phyloP scores from a whole-genome alignment of 1,284 basidiomycete species.

The Peniophora sp. region DNA sequence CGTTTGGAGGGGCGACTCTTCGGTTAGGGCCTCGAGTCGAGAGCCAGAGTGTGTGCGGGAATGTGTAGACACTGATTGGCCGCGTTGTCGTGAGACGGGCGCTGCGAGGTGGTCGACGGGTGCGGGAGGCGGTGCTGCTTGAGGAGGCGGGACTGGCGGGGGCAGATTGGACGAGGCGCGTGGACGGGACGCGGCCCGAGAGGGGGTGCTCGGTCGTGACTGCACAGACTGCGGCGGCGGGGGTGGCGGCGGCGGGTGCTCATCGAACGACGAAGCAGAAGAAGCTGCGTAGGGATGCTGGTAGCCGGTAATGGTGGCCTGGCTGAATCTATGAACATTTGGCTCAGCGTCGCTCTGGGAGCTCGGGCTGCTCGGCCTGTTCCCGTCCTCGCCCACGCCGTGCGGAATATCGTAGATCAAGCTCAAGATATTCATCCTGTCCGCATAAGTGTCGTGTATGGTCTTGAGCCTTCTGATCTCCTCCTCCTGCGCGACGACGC shows the following conservation, averaged over 20 bases:
- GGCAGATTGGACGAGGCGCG: conserved; percentile 54
- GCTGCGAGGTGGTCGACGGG: conserved; percentile 27
- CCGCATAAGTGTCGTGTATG: conserved; percentile 86
- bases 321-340: not conserved
- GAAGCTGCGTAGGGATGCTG: conserved; percentile 10
- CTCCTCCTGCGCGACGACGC: conserved; percentile 78
- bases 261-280: conserved; percentile 11
- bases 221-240: conserved; percentile 13
- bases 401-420: conserved; percentile 74
- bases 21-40: conserved; percentile 50
- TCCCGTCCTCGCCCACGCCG: conserved; percentile 15
- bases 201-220: conserved; percentile 6
- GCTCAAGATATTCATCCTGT: conserved; percentile 82
- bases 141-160: conserved; percentile 58
- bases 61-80: conserved; percentile 41
- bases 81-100: conserved; percentile 28
- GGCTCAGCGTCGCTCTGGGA: not conserved
- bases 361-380: conserved; percentile 12
- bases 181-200: conserved; percentile 23
- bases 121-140: conserved; percentile 53
- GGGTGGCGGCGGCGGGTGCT: conserved; percentile 7
- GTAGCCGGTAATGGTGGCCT: conserved; percentile 7
- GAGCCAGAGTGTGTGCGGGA: conserved; percentile 47
- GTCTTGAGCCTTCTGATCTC: conserved; percentile 73
- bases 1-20: conserved; percentile 19